Base-by-base conservation (phyloP, 306 rosid genomes). In the Amphicarpaea edgeworthii region DNA sequence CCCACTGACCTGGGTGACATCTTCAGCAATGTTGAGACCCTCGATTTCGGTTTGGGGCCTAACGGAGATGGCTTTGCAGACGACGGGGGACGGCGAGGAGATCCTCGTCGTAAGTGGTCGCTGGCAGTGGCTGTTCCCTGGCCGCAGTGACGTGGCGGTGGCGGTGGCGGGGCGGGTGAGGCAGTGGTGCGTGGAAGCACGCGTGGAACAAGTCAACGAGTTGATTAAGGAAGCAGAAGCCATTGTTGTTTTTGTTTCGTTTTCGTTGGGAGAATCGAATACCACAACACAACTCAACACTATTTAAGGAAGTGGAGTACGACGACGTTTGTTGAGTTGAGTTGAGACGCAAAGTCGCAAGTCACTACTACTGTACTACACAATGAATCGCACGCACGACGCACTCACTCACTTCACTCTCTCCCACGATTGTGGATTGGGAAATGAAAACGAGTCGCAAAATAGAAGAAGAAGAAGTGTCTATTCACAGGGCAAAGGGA, bases 11-110 rank as follows among this genome's bases (percentile, higher is more conserved):
- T 92, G 93, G 21, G 96, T 88, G 42, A 93, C 98, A 85, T 91
- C 86, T 3, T 90, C 90, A 2, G 98, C 98, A 68, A 93, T 86
- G 91, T 93, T 93, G 75, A 93, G 98, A 79, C 90, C 98, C 63
- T 91, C 97, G 28, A 82, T 72, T 40, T 77, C 85, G 5, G 93
- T 86, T 63, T 80, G 88, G 4, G 93, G 72, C 60, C 77, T 77
- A 63, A 87, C 81, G 7, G 96, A 86, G 8, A 85, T 89, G 12
- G 93, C 96, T 82, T 94, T 87, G 89, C 96, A 91, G 66, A 84
- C 74, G 57, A 87, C 73, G 38, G 83, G 59, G 43, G 67, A 63
- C 81, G 83, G 6, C 0, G 89, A 75, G 62, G 75, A 77, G 78
- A 81, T 40, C 43, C 76, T 75, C 17, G 74, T 42, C 1, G 68